Evolutionary conservation across 257 asterid species (phyloP), one percentile per base, ranked within the genome.

Genomic region (Plantago major): DNA sequence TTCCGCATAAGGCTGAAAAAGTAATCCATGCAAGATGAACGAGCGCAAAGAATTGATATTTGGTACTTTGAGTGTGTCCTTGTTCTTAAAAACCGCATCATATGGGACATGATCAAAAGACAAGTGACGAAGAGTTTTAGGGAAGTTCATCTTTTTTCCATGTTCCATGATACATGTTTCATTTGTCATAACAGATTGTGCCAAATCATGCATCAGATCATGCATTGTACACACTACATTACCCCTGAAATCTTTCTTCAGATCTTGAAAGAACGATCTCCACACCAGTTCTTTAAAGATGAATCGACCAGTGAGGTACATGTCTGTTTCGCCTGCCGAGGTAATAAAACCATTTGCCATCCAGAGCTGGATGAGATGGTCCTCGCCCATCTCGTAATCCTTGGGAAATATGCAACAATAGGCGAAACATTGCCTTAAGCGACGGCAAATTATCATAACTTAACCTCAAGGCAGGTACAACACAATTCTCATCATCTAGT

Each of bases 341-440:
- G 3, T 44, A 48, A 65, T 5, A 26, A 60, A 67, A 0, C 69
- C 53, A 15, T 71, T 68, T 28, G 71, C 63, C 74, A 67, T 75
- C 74, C 69, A 75, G 3, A 59, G 63, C 3, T 37, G 8, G 6
- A 71, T 51, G 0, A 67, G 58, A 3, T n/a, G 9, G 19, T 71
- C 49, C 65, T 51, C 49, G 13, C 5, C 38, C 68, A 75, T 71
- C 10, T 1, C 3, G 14, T 43, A 22, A 58, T 57, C 71, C 51
- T 75, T 58, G 42, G 62, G 71, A 60, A 57, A 75, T 26, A 75
- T 26, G 11, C 60, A 60, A 67, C 71, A 75, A 12, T 67, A 75
- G 2, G 16, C 65, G 59, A 67, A 71, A 38, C 69, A 71, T 43
- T 64, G 67, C 16, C 72, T 71, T 57, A 67, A 37, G 66, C 12